Evolutionary conservation across 169 alveolate genomes (phyloP), one percentile per base, ranked within the genome.

Genomic region (Cryptosporidium meleagridis): DNA sequence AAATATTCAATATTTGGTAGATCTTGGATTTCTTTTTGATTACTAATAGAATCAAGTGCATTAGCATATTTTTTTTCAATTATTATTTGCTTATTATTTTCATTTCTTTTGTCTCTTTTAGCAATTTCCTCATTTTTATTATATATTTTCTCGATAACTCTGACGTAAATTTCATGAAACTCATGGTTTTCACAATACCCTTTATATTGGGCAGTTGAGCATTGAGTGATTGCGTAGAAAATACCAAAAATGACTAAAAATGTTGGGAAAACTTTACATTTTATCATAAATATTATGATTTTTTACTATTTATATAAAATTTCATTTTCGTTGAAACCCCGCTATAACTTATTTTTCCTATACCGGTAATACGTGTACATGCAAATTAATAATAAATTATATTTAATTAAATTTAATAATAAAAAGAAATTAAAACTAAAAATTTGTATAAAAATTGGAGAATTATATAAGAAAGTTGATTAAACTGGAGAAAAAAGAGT

Each of bases 291-390:
- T 71, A 71, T 33, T 69, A 61, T 41, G 2, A 12, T 41, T 41
- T 31, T 9, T 41, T 41, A 41, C 48, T 9, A 41, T 41, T 7
- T 41, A 41, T 41, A 41, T 41, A 12, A 14, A 3, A 7, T 37
- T 18, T 52, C 6, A n/a, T 31, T 65, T 65, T 65, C 3, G 10
- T 2, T n/a, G 23, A 31, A 33, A 65, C 72, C 72, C 72, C 72
- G 72, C 72, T 35, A 65, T 23, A 31, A 65, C 10, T 14, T 10
- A 21, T 65, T 29, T 65, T 65, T 65, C 51, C 72, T 65, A 65
- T 65, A 65, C 72, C 72, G 72, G 72, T 65, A 37, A 31, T 37
- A 65, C 72, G 72, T 65, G 72, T 65, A 65, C 72, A 65, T 65
- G 72, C 72, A 65, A 65, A 65, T 55, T 53, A 55, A 6, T 55